phyloP scores from a whole-genome alignment of 1,139 yeast species.

The Suhomyces bolitotheri region DNA sequence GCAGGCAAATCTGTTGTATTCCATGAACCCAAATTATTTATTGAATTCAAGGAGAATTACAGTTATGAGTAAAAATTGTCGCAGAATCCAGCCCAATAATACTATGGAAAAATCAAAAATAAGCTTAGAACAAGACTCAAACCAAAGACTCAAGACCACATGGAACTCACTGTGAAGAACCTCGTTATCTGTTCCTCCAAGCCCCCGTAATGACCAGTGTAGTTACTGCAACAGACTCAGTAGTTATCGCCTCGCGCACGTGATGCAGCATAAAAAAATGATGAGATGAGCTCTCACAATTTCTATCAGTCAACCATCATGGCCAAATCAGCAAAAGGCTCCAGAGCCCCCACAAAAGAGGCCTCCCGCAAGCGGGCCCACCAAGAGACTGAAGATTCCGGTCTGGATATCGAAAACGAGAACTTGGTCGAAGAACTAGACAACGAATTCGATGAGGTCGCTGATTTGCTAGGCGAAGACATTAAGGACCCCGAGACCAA shows the following conservation, averaged over 20 bases:
- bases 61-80: too few relatives aligned
- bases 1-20: too few relatives aligned
- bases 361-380: constrained; percentile 21
- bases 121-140: too few relatives aligned
- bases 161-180: too few relatives aligned
- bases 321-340: constrained; percentile 13
- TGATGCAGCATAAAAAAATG: constrained; percentile 12
- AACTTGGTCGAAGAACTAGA: constrained; percentile 50
- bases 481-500: constrained; percentile 42
- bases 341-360: constrained; percentile 4
- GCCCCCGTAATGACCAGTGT: too few relatives aligned
- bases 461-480: constrained; percentile 49
- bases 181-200: too few relatives aligned
- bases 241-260: constrained; percentile 2
- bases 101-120: too few relatives aligned
- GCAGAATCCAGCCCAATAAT: too few relatives aligned
- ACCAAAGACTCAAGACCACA: too few relatives aligned
- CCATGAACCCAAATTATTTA: too few relatives aligned
- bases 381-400: constrained; percentile 21
- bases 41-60: too few relatives aligned
- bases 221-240: too few relatives aligned
- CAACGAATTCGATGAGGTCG: constrained; percentile 57
- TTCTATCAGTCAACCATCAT: constrained; percentile 6
- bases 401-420: constrained; percentile 39
- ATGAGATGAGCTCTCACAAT: constrained; percentile 28